phyloP scores from a whole-genome alignment of 768 basidiomycete genomes.

The Hemileccinum rubropunctum region DNA sequence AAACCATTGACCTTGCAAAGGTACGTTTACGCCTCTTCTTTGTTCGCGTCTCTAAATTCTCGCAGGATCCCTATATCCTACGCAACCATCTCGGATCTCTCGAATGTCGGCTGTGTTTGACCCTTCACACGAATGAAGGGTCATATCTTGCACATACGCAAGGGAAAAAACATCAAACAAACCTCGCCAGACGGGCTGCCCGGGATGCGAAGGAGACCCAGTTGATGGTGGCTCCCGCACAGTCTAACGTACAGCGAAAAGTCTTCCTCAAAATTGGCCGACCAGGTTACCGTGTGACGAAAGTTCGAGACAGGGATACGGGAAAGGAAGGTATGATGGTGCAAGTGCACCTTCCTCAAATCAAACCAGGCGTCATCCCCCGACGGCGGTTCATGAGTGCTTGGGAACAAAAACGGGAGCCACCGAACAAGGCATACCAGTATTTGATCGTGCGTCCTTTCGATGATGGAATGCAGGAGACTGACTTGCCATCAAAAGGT shows the following conservation, averaged over 20 bases:
- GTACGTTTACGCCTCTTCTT: conserved; percentile 38
- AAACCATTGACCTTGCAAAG: conserved; percentile 98
- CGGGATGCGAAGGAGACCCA: conserved; percentile 93
- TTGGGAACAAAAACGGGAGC: conserved; percentile 95
- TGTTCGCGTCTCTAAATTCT: conserved; percentile 9
- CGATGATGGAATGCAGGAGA: conserved; percentile 13
- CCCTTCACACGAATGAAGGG: conserved; percentile 98
- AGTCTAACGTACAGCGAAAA: conserved; percentile 81
- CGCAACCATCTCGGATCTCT: conserved; percentile 98
- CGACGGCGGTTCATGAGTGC: conserved; percentile 93
- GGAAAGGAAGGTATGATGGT: conserved; percentile 97
- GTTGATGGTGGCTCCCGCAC: conserved; percentile 82
- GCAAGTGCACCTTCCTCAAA: conserved; percentile 93
- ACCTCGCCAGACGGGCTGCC: conserved; percentile 95
- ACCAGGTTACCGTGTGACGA: conserved; percentile 94
- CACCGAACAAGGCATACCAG: conserved; percentile 94
- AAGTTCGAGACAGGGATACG: conserved; percentile 87
- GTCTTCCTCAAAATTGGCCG: conserved; percentile 96
- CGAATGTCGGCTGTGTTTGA: conserved; percentile 96
- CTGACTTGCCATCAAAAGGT: conserved; percentile 55
- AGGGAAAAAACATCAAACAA: conserved; percentile 99
- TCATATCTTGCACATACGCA: conserved; percentile 99
- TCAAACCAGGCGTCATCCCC: conserved; percentile 81
- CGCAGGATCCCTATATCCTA: conserved; percentile 94
- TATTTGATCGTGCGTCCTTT: conserved; percentile 82